phyloP scores from a whole-genome alignment of 2,329 filamentous ascomycete species.

The Talaromyces sp. region DNA sequence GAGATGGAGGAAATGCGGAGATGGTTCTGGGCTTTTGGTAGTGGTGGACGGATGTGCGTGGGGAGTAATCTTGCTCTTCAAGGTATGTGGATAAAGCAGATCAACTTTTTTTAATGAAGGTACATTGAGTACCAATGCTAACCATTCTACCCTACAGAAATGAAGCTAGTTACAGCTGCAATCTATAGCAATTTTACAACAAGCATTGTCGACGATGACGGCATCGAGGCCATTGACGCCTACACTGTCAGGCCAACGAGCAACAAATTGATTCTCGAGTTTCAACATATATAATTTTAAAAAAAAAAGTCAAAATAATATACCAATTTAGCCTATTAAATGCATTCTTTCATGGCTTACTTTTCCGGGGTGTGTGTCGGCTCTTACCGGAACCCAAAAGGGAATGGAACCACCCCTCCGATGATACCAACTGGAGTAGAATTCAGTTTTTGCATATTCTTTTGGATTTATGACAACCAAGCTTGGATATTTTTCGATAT shows the following conservation, averaged over 20 bases:
- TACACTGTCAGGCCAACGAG: slow-evolving; percentile 58
- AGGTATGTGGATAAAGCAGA: slow-evolving; percentile 24
- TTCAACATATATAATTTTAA: slow-evolving; percentile 32
- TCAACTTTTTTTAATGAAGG: not conserved
- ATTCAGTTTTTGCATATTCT: not conserved
- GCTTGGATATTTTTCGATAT: not conserved
- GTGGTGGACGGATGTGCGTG: slow-evolving; percentile 47
- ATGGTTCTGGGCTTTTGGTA: slow-evolving; percentile 51
- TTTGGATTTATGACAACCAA: not conserved
- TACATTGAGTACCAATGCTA: not conserved
- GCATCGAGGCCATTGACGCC: slow-evolving; percentile 62
- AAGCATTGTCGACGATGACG: slow-evolving; percentile 56
- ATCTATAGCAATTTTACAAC: slow-evolving; percentile 67
- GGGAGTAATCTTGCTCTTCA: slow-evolving; percentile 47
- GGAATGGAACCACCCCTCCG: not conserved
- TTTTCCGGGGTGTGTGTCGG: not conserved
- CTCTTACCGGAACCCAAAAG: not conserved
- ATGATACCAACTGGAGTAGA: not conserved
- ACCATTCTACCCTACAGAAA: slow-evolving; percentile 47
- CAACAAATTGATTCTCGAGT: slow-evolving; percentile 57
- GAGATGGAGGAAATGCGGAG: slow-evolving; percentile 41
- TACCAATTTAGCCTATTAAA: not conserved
- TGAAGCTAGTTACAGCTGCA: slow-evolving; percentile 66
- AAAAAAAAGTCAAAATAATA: not conserved
- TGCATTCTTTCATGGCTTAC: not conserved